These are phyloP conservation scores for Monilinia laxa DNA, from an alignment of 2,329 filamentous ascomycete species.

Conservation along the genomic window DNA sequence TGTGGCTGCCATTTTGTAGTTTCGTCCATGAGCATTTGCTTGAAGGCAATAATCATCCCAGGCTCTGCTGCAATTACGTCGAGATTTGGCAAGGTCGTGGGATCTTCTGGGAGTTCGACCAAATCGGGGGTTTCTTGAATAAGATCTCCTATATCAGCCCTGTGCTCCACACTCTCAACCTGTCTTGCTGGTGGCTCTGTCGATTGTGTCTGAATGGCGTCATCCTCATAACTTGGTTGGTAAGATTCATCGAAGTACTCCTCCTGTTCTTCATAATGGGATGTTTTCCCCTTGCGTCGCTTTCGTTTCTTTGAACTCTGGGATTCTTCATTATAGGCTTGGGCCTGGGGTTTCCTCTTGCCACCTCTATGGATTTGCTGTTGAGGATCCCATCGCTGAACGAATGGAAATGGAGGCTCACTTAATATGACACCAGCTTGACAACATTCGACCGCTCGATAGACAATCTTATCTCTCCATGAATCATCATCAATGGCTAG, in stretches of 20 bases:
- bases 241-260: conserved; percentile 39
- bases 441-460: conserved; percentile 81
- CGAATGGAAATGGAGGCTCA: conserved; percentile 84
- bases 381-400: conserved; percentile 83
- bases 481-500: conserved; percentile 55
- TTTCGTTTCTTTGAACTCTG: conserved; percentile 52
- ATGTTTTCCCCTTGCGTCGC: conserved; percentile 45
- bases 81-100: conserved; percentile 54
- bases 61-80: conserved; percentile 48
- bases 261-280: conserved; percentile 46
- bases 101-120: conserved; percentile 58
- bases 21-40: conserved; percentile 59
- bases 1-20: conserved; percentile 66
- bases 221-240: conserved; percentile 41
- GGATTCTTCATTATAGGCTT: conserved; percentile 45
- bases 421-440: conserved; percentile 66
- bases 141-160: conserved; percentile 31
- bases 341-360: conserved; percentile 51
- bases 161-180: conserved; percentile 31
- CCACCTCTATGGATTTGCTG: conserved; percentile 54
- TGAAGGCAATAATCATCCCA: conserved; percentile 70
- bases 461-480: conserved; percentile 73
- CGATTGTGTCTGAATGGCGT: conserved; percentile 30
- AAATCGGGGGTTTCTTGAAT: conserved; percentile 54
- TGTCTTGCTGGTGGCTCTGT: conserved; percentile 29